Evolutionary conservation across 768 basidiomycete species (phyloP), one percentile per base, ranked within the genome.

Genomic region (Rhodosporidiobolus odoratus): DNA sequence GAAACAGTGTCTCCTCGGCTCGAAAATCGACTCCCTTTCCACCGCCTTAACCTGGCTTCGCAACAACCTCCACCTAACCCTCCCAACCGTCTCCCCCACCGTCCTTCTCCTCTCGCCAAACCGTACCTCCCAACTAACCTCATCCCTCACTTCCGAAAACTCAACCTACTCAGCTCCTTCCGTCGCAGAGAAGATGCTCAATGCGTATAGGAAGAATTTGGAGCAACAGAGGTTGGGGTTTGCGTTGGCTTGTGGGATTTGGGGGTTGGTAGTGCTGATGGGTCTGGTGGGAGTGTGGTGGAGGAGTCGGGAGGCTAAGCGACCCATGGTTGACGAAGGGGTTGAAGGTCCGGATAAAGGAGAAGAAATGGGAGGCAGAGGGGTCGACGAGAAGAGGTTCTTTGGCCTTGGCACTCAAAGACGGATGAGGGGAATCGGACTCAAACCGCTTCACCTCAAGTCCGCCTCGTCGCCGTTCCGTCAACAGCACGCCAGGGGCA

Each of bases 21-120:
- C 85, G 69, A 98, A 98, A 79, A 88, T 98, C 57, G 82, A 87
- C 65, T 90, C 88, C 16, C 83, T 98, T 76, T 91, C 94, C 80
- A 83, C 86, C 25, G 92, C 89, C 9, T 82, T 96, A 48, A 97
- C 92, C 0, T 97, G 95, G 84, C 82, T 98, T 72, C 88, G 95
- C 78, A 82, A 92, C 72, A 91, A 96, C 80, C 86, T 94, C 57
- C 82, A 87, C 58, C 83, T 98, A 76, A 81, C 90, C 76, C 84
- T 98, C 68, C 89, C 93, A 0, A 85, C 84, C 56, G 84, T 97
- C 66, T 88, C 91, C 68, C 82, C 89, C 60, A 84, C 84, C 47
- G 83, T 87, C 37, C 87, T 98, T 57, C 83, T 93, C 38, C 85
- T 96, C 63, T 91, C 91, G 1, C 86, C 87, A 5, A 78, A 79